Evolutionary conservation across 1,284 basidiomycete genomes (phyloP).

Genomic region (Takashimella tepidaria): DNA sequence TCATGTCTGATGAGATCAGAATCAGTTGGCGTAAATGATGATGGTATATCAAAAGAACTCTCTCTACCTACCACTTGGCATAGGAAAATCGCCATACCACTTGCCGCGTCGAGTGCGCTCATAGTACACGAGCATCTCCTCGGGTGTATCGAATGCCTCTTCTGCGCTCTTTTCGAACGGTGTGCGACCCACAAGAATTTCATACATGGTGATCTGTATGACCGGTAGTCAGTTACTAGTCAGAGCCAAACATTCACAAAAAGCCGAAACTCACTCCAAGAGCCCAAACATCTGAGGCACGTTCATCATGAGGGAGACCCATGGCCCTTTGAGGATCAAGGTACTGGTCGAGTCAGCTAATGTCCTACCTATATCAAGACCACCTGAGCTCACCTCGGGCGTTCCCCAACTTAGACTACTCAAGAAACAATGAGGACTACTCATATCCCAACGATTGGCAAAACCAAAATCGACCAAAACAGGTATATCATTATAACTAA

Average conservation of each 20-base stretch:
- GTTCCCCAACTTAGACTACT: constrained; percentile 82
- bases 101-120: constrained; percentile 67
- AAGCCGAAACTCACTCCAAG: constrained; percentile 56
- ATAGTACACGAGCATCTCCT: constrained; percentile 79
- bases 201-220: constrained; percentile 80
- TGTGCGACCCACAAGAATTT: constrained; percentile 81
- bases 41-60: not conserved
- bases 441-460: constrained; percentile 60
- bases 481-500: constrained; percentile 66
- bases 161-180: constrained; percentile 80
- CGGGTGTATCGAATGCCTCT: constrained; percentile 71
- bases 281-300: constrained; percentile 88
- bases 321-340: constrained; percentile 81
- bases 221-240: too few species aligned
- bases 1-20: constrained; percentile 24
- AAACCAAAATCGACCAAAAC: constrained; percentile 90
- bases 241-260: too few species aligned
- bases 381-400: constrained; percentile 55
- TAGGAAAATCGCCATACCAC: constrained; percentile 73
- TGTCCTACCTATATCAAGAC: not conserved
- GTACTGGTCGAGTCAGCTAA: constrained; percentile 54
- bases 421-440: constrained; percentile 56
- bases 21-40: not conserved
- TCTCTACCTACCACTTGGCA: constrained; percentile 54
- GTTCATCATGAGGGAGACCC: constrained; percentile 80